phyloP scores from a whole-genome alignment of 2,329 filamentous ascomycete species.

The Kalmusia sp. region DNA sequence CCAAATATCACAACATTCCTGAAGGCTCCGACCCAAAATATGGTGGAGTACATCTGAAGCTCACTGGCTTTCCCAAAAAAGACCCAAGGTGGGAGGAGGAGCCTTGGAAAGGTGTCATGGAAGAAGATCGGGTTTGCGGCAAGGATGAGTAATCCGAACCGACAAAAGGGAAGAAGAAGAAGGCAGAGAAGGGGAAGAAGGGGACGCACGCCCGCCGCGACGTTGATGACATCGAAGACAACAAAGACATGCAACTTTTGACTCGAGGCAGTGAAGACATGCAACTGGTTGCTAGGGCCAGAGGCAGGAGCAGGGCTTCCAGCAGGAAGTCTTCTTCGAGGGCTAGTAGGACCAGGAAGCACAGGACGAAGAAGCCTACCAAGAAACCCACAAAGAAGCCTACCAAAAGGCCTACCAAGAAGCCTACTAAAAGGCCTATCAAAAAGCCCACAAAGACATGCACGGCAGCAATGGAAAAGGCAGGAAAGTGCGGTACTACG shows the following conservation, averaged over 20 bases:
- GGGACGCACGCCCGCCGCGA: constrained; percentile 4
- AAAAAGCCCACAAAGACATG: constrained; percentile 2
- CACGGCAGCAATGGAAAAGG: constrained; percentile 5
- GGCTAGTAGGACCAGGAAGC: constrained; percentile 2
- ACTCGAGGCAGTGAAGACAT: constrained; percentile 1
- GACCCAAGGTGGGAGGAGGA: constrained; percentile 3
- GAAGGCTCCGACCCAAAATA: constrained; percentile 6
- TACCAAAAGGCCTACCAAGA: constrained; percentile 1
- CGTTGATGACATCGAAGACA: constrained; percentile 2
- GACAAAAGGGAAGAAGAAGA: too few relatives aligned
- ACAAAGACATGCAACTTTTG: constrained; percentile 1
- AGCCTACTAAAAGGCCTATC: neutral
- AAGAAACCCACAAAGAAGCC: constrained; percentile 1
- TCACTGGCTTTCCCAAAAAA: constrained; percentile 2
- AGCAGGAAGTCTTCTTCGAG: too few relatives aligned
- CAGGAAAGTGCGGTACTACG: constrained; percentile 8
- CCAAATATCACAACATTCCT: neutral
- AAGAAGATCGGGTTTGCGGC: constrained; percentile 3
- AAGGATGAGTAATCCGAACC: neutral
- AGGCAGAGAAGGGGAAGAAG: constrained; percentile 6
- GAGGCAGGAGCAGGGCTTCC: constrained; percentile 1
- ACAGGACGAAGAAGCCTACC: constrained; percentile 1
- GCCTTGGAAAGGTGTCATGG: neutral
- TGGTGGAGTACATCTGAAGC: constrained; percentile 1
- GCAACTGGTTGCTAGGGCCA: constrained; percentile 4